These are phyloP conservation scores for Xanthoconium purpureum DNA, from an alignment of 768 basidiomycete species.

Conservation along the genomic window DNA sequence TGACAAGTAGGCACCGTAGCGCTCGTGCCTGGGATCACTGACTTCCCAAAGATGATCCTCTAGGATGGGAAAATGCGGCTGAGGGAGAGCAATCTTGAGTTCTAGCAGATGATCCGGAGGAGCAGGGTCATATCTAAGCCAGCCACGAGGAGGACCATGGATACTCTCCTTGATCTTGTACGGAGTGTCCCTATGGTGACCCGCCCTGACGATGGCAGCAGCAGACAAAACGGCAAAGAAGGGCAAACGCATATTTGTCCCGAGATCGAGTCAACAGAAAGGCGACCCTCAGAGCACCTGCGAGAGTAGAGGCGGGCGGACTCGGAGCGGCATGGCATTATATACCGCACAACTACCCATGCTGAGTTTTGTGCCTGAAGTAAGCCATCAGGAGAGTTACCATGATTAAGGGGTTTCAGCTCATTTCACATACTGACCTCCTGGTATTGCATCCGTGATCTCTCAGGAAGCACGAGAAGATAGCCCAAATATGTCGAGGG, in stretches of 20 bases:
- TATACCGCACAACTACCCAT: conserved; percentile 3
- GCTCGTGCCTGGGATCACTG: conserved; percentile 53
- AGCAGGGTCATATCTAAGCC: conserved; percentile 44
- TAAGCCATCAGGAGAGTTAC: neutral
- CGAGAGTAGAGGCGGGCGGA: neutral
- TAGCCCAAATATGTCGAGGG: neutral
- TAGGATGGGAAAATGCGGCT: conserved; percentile 47
- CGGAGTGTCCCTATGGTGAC: conserved; percentile 7
- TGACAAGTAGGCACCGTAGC: conserved; percentile 56
- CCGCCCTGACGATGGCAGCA: conserved; percentile 11
- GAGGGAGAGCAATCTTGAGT: conserved; percentile 59
- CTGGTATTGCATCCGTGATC: neutral
- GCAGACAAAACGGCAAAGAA: conserved; percentile 15
- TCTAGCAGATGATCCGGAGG: conserved; percentile 44
- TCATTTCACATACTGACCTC: no score
- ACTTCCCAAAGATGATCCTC: conserved; percentile 55
- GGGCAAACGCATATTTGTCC: conserved; percentile 8
- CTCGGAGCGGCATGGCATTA: neutral
- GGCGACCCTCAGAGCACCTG: neutral
- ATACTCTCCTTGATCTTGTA: conserved; percentile 50
- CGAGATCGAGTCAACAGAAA: neutral
- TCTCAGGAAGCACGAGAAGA: neutral
- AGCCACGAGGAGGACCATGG: conserved; percentile 42
- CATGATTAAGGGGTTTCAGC: no score
- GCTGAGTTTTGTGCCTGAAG: neutral